phyloP scores from a whole-genome alignment of 2,329 filamentous ascomycete species.

The Lachnellula arida region DNA sequence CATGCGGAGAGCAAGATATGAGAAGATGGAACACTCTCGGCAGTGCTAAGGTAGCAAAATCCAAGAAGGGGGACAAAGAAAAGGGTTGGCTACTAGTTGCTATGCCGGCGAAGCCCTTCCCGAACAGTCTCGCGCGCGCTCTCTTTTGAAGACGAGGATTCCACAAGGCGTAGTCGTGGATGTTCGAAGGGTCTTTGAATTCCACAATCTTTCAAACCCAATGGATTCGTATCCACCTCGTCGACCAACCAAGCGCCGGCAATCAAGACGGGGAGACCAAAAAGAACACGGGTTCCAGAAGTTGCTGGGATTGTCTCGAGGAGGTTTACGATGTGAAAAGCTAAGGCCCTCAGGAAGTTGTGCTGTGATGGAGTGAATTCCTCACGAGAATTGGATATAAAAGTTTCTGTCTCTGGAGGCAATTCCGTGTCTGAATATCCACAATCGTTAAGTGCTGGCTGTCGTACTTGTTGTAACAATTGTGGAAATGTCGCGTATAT shows the following conservation, averaged over 20 bases:
- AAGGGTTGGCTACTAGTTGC: not conserved
- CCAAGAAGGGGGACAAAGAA: too few relatives aligned
- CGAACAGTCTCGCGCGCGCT: not conserved
- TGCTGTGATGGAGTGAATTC: slow-evolving; percentile 1
- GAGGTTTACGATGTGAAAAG: slow-evolving; percentile 6
- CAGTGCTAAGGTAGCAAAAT: too few relatives aligned
- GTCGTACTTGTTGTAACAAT: slow-evolving; percentile 1
- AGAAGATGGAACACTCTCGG: too few relatives aligned
- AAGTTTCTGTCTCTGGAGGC: not conserved
- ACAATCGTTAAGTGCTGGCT: not conserved
- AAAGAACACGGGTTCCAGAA: slow-evolving; percentile 8
- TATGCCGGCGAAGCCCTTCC: slow-evolving; percentile 3
- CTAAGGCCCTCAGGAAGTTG: slow-evolving; percentile 1
- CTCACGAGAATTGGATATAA: not conserved
- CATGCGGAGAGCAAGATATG: too few relatives aligned
- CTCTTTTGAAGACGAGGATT: not conserved
- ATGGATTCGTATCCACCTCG: not conserved
- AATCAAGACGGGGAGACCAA: slow-evolving; percentile 7
- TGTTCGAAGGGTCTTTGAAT: not conserved
- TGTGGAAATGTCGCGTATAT: slow-evolving; percentile 7
- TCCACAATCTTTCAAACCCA: not conserved
- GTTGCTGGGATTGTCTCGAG: slow-evolving; percentile 5
- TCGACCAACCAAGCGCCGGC: slow-evolving; percentile 7
- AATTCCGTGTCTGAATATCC: not conserved
- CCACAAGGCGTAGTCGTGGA: not conserved